Conservation (phyloP, 192 early-diverging fungal genomes). For the Coemansia sp. region DNA sequence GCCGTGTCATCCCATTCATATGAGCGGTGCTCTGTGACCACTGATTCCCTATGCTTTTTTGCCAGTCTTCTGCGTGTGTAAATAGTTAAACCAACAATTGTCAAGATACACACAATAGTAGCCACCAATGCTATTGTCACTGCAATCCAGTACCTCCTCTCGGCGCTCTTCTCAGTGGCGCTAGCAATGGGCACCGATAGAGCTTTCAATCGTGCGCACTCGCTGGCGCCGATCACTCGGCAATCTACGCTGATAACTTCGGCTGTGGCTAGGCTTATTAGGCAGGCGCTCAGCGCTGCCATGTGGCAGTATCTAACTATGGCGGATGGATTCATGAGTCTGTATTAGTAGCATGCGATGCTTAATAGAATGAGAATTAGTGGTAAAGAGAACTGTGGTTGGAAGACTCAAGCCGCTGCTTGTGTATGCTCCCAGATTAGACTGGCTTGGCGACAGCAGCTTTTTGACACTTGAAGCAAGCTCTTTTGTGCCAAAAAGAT, state of each 20-base stretch:
- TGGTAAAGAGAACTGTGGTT: neutral
- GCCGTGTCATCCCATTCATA: conserved; percentile 8
- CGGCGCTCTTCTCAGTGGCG: neutral
- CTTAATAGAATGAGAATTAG: neutral
- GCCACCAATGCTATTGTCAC: neutral
- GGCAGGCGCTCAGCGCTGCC: neutral
- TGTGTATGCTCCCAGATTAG: neutral
- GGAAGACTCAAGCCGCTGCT: neutral
- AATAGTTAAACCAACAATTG: conserved; percentile 4
- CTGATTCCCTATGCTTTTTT: neutral
- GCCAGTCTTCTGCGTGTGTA: conserved; percentile 1
- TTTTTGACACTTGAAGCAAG: neutral
- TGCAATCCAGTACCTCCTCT: neutral
- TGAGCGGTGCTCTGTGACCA: neutral
- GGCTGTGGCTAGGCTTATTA: neutral
- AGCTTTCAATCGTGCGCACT: conserved; percentile 15
- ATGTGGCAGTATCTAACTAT: neutral
- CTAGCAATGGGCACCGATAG: neutral
- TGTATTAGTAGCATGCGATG: neutral
- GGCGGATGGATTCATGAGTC: neutral
- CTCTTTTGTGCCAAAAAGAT: neutral
- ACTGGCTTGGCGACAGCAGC: neutral
- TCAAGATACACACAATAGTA: neutral
- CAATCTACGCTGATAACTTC: conserved; percentile 10
- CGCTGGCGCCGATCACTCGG: conserved; percentile 3